These are phyloP conservation scores for Salix udensis DNA, from an alignment of 345 rosid genomes.

Conservation along the genomic window DNA sequence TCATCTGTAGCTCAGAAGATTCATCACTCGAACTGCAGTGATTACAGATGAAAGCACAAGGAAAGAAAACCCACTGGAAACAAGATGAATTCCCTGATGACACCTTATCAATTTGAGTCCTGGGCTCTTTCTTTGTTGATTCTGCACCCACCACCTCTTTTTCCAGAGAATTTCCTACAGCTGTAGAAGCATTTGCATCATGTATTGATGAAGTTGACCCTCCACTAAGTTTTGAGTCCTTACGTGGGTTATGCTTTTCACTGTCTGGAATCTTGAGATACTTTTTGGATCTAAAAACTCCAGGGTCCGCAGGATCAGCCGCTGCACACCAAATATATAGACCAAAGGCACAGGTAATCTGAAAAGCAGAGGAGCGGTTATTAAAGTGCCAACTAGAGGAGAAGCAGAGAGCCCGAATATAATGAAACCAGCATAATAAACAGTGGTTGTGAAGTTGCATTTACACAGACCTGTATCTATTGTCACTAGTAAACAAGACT, in stretches of 20 bases:
- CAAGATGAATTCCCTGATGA: conserved; percentile 41
- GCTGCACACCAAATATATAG: conserved; percentile 31
- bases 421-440: background rate
- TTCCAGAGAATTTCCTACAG: conserved; percentile 52
- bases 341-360: conserved; percentile 25
- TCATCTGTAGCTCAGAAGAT: conserved; percentile 62
- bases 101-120: conserved; percentile 29
- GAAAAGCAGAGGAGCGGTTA: conserved; percentile 4
- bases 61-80: conserved; percentile 44
- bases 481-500: background rate
- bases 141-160: conserved; percentile 27
- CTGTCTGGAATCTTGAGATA: conserved; percentile 57
- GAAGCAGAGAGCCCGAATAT: background rate
- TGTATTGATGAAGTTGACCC: conserved; percentile 53
- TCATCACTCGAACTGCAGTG: conserved; percentile 49
- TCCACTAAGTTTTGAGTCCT: conserved; percentile 58
- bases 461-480: background rate
- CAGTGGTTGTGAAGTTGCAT: background rate
- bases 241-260: conserved; percentile 40
- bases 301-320: conserved; percentile 26
- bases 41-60: conserved; percentile 66
- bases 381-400: background rate
- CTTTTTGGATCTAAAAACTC: conserved; percentile 37
- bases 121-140: conserved; percentile 33
- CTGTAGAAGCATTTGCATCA: conserved; percentile 41